Conservation (phyloP, 2,329 filamentous ascomycete genomes). For the Colletotrichum sojae region DNA sequence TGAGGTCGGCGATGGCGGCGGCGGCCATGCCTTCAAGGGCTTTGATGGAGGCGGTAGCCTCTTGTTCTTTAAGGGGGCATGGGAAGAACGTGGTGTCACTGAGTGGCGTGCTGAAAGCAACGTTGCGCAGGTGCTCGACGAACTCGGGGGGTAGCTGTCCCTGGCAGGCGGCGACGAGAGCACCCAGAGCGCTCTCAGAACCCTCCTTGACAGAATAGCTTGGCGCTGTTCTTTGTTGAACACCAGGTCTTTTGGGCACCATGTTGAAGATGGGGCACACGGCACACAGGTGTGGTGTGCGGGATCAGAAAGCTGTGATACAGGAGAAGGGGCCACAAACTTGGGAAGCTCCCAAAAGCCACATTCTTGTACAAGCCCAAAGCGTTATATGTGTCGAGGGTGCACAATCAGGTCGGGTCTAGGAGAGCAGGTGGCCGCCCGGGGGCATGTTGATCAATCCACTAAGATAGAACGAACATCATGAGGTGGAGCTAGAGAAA, state of each 20-base stretch:
- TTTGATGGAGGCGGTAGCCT: constrained; percentile 64
- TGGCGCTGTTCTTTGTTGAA: constrained; percentile 34
- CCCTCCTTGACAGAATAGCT: constrained; percentile 51
- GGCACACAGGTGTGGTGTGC: constrained; percentile 1
- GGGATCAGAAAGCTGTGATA: constrained; percentile 7
- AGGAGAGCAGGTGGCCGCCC: constrained; percentile 12
- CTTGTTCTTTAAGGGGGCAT: constrained; percentile 58
- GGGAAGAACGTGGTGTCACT: constrained; percentile 54
- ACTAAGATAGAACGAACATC: constrained; percentile 3
- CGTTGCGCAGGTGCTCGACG: constrained; percentile 45
- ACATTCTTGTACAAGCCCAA: constrained; percentile 29
- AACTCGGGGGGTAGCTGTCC: constrained; percentile 52
- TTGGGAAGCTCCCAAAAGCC: constrained; percentile 34
- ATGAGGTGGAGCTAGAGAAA: constrained; percentile 14
- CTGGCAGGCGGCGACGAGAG: constrained; percentile 46
- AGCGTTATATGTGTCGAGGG: constrained; percentile 32
- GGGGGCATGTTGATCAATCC: constrained; percentile 29
- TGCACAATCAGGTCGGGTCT: constrained; percentile 5
- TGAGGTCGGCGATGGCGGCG: constrained; percentile 70
- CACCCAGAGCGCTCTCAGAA: constrained; percentile 47
- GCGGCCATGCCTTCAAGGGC: constrained; percentile 72
- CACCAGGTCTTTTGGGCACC: constrained; percentile 26
- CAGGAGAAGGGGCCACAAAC: neutral
- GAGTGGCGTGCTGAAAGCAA: constrained; percentile 49
- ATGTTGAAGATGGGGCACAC: constrained; percentile 14